Base-by-base conservation (phyloP, 331 rosid species). In the Prunus yedoensis region DNA sequence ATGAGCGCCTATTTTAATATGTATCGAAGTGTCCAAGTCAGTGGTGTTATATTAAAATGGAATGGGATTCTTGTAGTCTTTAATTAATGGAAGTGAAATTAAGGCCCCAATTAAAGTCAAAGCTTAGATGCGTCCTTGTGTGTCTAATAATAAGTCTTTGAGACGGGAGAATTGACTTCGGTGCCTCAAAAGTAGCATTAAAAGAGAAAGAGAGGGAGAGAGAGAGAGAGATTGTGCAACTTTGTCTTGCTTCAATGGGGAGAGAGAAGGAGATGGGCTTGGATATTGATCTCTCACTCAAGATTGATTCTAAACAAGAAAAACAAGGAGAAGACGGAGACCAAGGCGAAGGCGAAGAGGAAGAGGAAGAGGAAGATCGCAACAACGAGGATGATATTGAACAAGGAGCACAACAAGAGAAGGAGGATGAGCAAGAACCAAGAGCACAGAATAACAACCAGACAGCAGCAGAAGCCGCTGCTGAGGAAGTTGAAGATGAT, bases 131-230 rank as follows among this genome's bases (percentile, higher is more conserved):
- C 88, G 90, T 85, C 88, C 79, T 76, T 85, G 76, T 89, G 85
- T 75, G 85, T 85, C 82, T 61, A 84, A 80, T 76, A 59, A 64
- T 77, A 80, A 76, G 82, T 85, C 86, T 70, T 83, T 66, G 85
- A 83, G 88, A 84, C 78, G 89, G 77, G 82, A 77, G 82, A 80
- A 79, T 91, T 91, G 98, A 93, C 98, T 93, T 89, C 82, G 90
- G 94, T 91, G 92, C 96, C 94, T 87, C 87, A 87, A 91, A 91
- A 87, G 78, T 45, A 68, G 87, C 87, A 82, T 78, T 59, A 59
- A 76, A 35, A 76, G 74, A 71, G 52, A 59, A 53, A 71, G 38
- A 56, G n/a, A 79, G 41, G 43, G 16, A 35, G 67, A 28, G 13
- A 79, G 41, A 51, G 16, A 25, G 43, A 74, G 52, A 30, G 47